A percentile compares a stretch with the other conserved stretches of the same genome.
Conservation (phyloP, 164 flowering plant genomes). For the Litsea cubeba region DNA sequence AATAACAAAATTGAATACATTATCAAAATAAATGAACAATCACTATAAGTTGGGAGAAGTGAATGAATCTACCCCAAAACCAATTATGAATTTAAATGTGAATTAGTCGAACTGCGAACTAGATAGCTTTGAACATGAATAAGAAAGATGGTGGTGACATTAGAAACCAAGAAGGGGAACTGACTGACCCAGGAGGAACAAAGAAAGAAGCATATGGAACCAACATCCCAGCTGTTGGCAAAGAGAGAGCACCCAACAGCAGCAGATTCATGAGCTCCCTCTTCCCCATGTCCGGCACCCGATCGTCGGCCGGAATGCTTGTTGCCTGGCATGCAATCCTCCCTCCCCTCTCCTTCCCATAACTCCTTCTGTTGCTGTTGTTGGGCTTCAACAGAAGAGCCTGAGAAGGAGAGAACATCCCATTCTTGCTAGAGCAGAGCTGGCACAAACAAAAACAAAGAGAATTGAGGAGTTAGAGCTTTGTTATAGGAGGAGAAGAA, state of each 20-base stretch:
- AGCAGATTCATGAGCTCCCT: slow-evolving; percentile 81
- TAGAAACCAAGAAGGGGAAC: not conserved
- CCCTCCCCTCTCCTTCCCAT: slow-evolving; percentile 32
- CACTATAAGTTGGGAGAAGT: too few species aligned
- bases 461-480: not conserved
- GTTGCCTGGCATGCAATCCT: slow-evolving; percentile 65
- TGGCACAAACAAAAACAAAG: slow-evolving; percentile 11
- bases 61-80: too few species aligned
- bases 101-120: too few species aligned
- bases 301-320: slow-evolving; percentile 67
- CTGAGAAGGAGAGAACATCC: slow-evolving; percentile 44
- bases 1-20: too few species aligned
- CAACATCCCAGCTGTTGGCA: slow-evolving; percentile 68
- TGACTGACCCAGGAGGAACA: slow-evolving; percentile 78
- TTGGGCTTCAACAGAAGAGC: slow-evolving; percentile 30
- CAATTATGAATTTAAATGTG: too few species aligned
- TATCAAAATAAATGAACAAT: too few species aligned
- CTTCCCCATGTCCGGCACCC: slow-evolving; percentile 89
- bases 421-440: slow-evolving; percentile 64
- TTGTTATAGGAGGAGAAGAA: not conserved
- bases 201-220: slow-evolving; percentile 71
- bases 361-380: slow-evolving; percentile 14
- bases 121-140: too few species aligned
- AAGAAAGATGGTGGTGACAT: not conserved
- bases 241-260: slow-evolving; percentile 69